Base-by-base conservation (phyloP, 257 asterid species). In the Rubia yunnanensis region DNA sequence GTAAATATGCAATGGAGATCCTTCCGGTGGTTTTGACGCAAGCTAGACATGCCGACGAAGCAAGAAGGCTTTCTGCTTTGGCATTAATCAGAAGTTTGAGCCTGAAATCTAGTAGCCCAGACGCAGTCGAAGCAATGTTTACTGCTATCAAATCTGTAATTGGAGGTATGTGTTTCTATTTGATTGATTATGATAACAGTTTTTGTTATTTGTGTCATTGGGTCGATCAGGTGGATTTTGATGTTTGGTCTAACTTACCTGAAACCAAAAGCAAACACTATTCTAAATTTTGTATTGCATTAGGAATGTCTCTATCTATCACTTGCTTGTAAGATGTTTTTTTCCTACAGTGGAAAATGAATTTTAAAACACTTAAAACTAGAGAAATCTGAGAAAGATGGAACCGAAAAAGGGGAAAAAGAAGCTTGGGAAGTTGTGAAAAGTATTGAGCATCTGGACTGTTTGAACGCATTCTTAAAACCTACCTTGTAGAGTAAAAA, bases 101-200 rank as follows among this genome's bases (percentile, higher is more conserved):
- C 81, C 82, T 80, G 74, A 89, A 88, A 81, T 90, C 97, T 49
- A 94, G 96, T 81, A 90, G 87, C 77, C 99, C 99, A 74, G 99
- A 94, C 79, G 89, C 88, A 68, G 74, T 94, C 24, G 97, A 88
- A 77, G 86, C 85, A 64, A 90, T 94, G 96, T 83, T 86, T 78
- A 76, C 74, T 76, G 76, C 88, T 41, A 77, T 90, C 73, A 88
- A 82, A 82, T 77, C 91, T 64, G 86, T 88, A 53, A 58, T 88
- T 70, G 96, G 90, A 88, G 99, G 99, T 90, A 44, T 72, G 90
- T 77, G 9, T 44, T 55, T 61, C 24, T n/a, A n/a, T n/a, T n/a
- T n/a, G 23, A 28, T 68, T 10, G 7, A 60, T 22, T n/a, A 55
- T 44, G 53, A 23, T 20, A 22, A 35, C 22, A 13, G 36, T 61